Percentiles rank a stretch among this genome's conserved stretches.
Evolutionary conservation across 2,329 filamentous ascomycete genomes (phyloP).

Genomic region (Colletotrichum sidae): DNA sequence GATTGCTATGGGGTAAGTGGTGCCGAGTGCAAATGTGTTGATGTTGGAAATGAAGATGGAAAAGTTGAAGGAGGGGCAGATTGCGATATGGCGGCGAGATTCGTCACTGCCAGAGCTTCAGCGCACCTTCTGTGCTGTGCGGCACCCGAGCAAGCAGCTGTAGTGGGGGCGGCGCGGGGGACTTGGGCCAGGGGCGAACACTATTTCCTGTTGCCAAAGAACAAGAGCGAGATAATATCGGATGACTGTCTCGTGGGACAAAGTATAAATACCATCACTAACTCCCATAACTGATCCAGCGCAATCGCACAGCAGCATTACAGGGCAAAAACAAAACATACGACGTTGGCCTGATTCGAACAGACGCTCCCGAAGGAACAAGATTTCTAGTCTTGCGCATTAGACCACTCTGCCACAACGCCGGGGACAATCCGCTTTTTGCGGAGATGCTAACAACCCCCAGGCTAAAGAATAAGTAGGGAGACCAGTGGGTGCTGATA

Average conservation of each 20-base stretch:
- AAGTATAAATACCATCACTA: too few species aligned
- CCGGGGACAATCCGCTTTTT: neutral
- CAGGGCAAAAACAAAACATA: neutral
- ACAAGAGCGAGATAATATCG: too few species aligned
- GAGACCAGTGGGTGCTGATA: accelerated
- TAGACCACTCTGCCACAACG: conserved; percentile 38
- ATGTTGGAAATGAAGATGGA: neutral
- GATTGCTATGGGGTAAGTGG: neutral
- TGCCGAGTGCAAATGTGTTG: neutral
- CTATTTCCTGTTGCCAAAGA: too few species aligned
- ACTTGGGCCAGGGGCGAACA: neutral
- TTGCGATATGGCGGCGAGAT: conserved; percentile 8
- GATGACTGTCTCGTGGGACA: too few species aligned
- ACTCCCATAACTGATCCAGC: too few species aligned
- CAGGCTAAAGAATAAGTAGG: neutral
- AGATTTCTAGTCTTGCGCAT: conserved; percentile 38
- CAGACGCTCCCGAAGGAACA: conserved; percentile 38
- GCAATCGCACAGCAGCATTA: too few species aligned
- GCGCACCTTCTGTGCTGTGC: neutral
- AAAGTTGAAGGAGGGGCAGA: conserved; percentile 14
- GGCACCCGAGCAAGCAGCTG: neutral
- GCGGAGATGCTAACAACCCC: accelerated
- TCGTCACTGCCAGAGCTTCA: conserved; percentile 20
- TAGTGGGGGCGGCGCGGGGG: neutral
- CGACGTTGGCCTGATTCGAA: conserved; percentile 38